phyloP scores from a whole-genome alignment of 1,284 basidiomycete genomes.

The Trichosporon inkin region DNA sequence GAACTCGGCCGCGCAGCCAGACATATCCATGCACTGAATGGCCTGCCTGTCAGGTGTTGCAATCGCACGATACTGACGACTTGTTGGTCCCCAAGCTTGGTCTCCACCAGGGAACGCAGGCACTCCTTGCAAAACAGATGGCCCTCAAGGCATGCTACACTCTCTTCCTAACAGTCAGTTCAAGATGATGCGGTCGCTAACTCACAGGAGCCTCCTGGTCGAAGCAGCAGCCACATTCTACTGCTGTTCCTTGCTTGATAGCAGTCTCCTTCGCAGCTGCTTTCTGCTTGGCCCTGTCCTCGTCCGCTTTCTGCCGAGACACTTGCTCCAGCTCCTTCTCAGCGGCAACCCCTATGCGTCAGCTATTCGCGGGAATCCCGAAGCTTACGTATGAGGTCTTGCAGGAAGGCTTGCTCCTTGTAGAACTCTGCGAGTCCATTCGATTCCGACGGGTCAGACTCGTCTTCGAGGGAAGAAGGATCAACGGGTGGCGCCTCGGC shows the following conservation, averaged over 20 bases:
- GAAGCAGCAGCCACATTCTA: conserved; percentile 83
- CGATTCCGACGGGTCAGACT: not conserved
- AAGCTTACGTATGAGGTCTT: conserved; percentile 15
- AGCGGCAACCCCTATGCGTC: conserved; percentile 5
- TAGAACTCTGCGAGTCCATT: not conserved
- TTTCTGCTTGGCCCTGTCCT: conserved; percentile 29
- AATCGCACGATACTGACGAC: conserved; percentile 27
- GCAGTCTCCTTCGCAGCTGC: conserved; percentile 45
- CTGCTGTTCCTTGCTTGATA: conserved; percentile 53
- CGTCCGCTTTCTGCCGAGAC: conserved; percentile 41
- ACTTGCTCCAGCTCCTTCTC: conserved; percentile 24
- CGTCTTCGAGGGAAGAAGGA: not conserved
- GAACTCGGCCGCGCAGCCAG: conserved; percentile 66
- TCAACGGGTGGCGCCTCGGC: not conserved
- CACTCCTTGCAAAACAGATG: conserved; percentile 68
- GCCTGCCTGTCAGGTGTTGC: conserved; percentile 46
- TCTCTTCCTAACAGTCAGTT: conserved; percentile 58
- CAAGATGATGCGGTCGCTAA: conserved; percentile 15
- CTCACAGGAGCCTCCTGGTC: conserved; percentile 64
- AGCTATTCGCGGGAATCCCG: not conserved
- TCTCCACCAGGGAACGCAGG: conserved; percentile 52
- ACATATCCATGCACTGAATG: conserved; percentile 75
- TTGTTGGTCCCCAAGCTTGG: conserved; percentile 49
- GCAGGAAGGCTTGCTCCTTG: conserved; percentile 10
- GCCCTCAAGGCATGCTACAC: conserved; percentile 78